Evolutionary conservation across 805 yeast species (phyloP), one percentile per base, ranked within the genome.

Genomic region (Saccharomycodes ludwigii): DNA sequence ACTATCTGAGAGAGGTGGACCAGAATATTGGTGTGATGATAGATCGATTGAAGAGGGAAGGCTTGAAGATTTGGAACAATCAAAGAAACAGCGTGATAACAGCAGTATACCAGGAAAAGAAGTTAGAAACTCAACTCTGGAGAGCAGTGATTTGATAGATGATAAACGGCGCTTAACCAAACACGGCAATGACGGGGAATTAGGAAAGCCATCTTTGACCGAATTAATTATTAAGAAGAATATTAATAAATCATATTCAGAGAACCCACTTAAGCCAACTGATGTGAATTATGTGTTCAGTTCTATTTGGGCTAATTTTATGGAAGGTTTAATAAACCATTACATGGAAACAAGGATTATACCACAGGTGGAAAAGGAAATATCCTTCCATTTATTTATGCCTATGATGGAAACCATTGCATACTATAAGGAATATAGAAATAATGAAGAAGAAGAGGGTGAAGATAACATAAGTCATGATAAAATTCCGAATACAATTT

Each of bases 281-380:
- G 57, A 52, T 30, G 56, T 52, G 34, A 52, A 55, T 29, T 50
- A 52, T 31, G 55, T 55, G 1, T 52, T 50, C 34, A 53, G 58
- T 6, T 51, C 58, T 3, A 52, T 53, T 10, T 55, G 60, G 60
- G 59, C 60, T 3, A 55, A 55, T 30, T 55, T 55, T 29, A 55
- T 54, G 58, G 60, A 55, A 35, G 59, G 59, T 5, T 33, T 55
- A 24, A 55, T 55, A 13, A 55, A 55, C 29, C 60, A 55, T 34
- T 54, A 54, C 34, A 34, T 55, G 36, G 58, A 55, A 25, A 48
- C 46, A 29, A 43, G 49, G 3, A 55, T 55, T 16, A 54, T 54
- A 4, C 59, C 60, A 5, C 47, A 42, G 13, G 53, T 58, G 12
- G 60, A 55, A 34, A 46, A 46, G 47, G 55, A 54, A 33, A 58